These are phyloP conservation scores for Wickerhamiella bombiphila DNA, from an alignment of 805 yeast genomes.

Conservation along the genomic window DNA sequence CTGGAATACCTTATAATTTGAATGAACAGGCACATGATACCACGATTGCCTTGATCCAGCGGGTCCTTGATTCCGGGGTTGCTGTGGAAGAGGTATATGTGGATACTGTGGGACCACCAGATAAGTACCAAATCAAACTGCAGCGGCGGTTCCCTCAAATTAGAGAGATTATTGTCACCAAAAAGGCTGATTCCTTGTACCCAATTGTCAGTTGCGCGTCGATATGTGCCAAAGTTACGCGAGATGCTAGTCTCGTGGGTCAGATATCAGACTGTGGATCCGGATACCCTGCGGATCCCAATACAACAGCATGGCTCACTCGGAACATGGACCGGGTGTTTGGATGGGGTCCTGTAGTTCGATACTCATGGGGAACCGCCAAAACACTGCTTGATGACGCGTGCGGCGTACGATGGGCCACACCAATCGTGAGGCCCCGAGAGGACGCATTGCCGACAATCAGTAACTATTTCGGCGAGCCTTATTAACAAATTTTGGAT, in stretches of 20 bases:
- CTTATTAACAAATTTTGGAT: background rate
- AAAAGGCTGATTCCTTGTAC: conserved; percentile 85
- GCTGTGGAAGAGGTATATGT: conserved; percentile 61
- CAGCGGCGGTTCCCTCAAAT: conserved; percentile 52
- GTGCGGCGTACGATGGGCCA: conserved; percentile 43
- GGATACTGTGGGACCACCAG: conserved; percentile 97
- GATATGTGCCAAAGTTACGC: conserved; percentile 88
- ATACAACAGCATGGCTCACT: conserved; percentile 65
- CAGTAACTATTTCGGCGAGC: conserved; percentile 2
- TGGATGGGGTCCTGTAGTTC: conserved; percentile 68
- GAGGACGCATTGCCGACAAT: conserved; percentile 25
- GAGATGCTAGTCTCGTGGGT: conserved; percentile 47
- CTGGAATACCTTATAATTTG: conserved; percentile 51
- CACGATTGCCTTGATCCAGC: conserved; percentile 64
- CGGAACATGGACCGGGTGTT: conserved; percentile 50
- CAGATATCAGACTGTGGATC: conserved; percentile 49
- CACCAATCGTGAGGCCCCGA: conserved; percentile 21
- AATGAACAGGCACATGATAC: conserved; percentile 96
- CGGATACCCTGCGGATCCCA: conserved; percentile 91
- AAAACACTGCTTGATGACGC: conserved; percentile 49
- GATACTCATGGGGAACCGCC: conserved; percentile 94
- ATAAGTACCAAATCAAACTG: conserved; percentile 62
- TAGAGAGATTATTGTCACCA: conserved; percentile 59
- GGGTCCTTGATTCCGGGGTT: conserved; percentile 46
- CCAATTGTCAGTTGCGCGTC: conserved; percentile 93